Evolutionary conservation across 2,329 filamentous ascomycete species (phyloP).

Genomic region (Cadophora sp.): DNA sequence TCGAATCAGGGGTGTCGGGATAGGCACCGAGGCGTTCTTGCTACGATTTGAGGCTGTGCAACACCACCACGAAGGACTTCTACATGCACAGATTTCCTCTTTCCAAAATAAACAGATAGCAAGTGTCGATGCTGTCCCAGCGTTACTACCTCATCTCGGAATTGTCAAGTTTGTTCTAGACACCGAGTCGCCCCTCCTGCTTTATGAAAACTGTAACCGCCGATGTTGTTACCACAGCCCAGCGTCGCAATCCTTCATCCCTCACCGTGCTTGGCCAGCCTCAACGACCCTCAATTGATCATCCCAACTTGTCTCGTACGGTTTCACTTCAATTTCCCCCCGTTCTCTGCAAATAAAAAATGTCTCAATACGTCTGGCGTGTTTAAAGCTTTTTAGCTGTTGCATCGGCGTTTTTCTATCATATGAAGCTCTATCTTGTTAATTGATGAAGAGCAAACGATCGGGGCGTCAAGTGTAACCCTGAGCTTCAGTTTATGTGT

Average conservation of each 20-base stretch:
- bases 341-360: not conserved
- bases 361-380: not conserved
- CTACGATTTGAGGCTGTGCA: constrained; percentile 16
- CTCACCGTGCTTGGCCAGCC: not conserved
- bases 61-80: not conserved
- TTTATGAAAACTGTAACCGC: constrained; percentile 12
- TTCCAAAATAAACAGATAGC: not conserved
- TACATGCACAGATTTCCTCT: not conserved
- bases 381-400: not conserved
- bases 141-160: not conserved
- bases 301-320: not conserved
- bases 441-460: not conserved
- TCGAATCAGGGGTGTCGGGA: not conserved
- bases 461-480: not conserved
- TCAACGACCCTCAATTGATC: not conserved
- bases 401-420: not conserved
- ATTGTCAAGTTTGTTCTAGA: not conserved
- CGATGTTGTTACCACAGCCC: not conserved
- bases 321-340: not conserved
- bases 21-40: constrained; percentile 14
- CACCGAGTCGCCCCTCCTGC: not conserved
- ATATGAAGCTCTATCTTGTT: not conserved
- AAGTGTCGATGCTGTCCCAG: not conserved
- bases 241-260: constrained; percentile 5
- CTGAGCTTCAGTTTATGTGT: not conserved